Conservation (phyloP, 225 moss, liverwort and hornwort species). For the Physcomitrium patens region DNA sequence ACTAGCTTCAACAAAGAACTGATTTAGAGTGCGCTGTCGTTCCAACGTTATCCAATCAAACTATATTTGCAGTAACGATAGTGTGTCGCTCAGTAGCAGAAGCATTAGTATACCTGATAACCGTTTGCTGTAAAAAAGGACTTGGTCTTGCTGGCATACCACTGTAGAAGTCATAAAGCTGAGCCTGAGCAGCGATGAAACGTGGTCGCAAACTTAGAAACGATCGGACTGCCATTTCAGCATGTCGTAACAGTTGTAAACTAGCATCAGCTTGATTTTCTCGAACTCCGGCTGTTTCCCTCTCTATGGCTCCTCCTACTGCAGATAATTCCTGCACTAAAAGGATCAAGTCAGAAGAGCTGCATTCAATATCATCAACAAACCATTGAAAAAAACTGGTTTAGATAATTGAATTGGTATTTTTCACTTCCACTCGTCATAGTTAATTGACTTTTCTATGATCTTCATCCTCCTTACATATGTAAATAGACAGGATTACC, state of each 20-base stretch:
- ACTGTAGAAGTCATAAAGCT: conserved; percentile 87
- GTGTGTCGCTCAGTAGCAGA: neutral
- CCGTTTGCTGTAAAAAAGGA: conserved; percentile 82
- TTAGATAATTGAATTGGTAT: neutral
- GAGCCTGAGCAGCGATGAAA: conserved; percentile 71
- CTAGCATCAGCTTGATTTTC: conserved; percentile 67
- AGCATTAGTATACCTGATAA: conserved; percentile 45
- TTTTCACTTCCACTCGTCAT: neutral
- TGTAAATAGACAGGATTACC: conserved; percentile 38
- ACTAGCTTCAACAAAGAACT: neutral
- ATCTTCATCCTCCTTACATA: neutral
- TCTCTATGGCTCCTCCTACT: conserved; percentile 77
- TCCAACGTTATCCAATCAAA: neutral
- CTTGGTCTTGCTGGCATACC: conserved; percentile 86
- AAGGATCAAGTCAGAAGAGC: conserved; percentile 29
- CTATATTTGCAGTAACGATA: neutral
- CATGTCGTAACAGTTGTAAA: conserved; percentile 73
- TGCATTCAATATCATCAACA: neutral
- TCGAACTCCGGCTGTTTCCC: conserved; percentile 73
- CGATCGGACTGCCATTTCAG: conserved; percentile 92
- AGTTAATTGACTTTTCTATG: no score
- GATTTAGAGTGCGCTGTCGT: neutral
- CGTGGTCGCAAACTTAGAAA: conserved; percentile 78
- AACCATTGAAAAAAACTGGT: neutral
- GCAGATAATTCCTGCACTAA: conserved; percentile 76